Conservation (phyloP, 352 stramenopile genomes). For the Plasmopara halstedii region DNA sequence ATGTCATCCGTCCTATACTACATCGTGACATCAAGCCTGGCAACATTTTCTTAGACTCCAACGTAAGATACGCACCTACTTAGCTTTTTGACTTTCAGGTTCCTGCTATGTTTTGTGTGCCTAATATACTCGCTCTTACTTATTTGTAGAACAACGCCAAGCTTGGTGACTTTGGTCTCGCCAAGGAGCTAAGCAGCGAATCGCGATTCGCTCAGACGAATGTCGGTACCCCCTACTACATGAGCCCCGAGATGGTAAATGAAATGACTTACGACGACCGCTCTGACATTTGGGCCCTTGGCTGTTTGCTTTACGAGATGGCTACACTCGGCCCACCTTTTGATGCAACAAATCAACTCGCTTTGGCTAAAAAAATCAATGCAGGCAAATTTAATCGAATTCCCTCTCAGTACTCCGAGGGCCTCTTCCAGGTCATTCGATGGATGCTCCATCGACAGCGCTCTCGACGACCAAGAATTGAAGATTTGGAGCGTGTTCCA, state of each 20-base stretch:
- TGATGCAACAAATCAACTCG: constrained; percentile 88
- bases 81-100: constrained; percentile 1
- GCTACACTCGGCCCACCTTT: constrained; percentile 85
- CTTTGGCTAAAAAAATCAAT: constrained; percentile 92
- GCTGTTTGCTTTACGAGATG: constrained; percentile 89
- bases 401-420: constrained; percentile 86
- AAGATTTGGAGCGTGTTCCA: constrained; percentile 78
- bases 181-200: constrained; percentile 87
- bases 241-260: constrained; percentile 90
- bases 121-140: constrained; percentile 4
- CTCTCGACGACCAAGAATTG: constrained; percentile 71
- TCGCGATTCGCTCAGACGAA: constrained; percentile 88
- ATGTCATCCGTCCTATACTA: constrained; percentile 74
- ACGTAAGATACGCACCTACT: constrained; percentile 36
- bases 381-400: constrained; percentile 88
- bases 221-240: constrained; percentile 91
- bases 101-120: neutral
- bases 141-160: constrained; percentile 80
- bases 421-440: constrained; percentile 84
- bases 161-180: constrained; percentile 87
- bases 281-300: constrained; percentile 88
- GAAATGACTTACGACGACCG: constrained; percentile 90
- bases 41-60: constrained; percentile 90
- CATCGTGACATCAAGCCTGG: constrained; percentile 90
- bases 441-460: constrained; percentile 87